Conservation (phyloP, 2,329 filamentous ascomycete species). For the Emergomyces orientalis region DNA sequence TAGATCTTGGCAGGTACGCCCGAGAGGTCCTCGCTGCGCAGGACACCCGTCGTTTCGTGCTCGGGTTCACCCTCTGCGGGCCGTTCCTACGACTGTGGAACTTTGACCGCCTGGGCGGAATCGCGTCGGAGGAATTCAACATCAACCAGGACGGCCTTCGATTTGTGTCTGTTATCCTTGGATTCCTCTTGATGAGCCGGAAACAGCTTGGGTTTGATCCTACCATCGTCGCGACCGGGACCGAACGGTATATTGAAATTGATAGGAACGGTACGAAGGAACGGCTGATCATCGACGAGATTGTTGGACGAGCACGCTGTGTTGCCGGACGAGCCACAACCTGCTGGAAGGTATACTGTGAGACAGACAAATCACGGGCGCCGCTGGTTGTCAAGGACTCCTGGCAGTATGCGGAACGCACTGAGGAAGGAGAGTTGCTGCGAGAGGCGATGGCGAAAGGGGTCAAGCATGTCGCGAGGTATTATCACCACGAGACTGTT, state of each 20-base stretch:
- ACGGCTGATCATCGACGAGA: constrained; percentile 33
- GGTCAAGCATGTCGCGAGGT: constrained; percentile 22
- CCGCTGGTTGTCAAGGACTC: constrained; percentile 41
- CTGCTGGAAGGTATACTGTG: constrained; percentile 37
- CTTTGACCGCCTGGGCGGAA: constrained; percentile 41
- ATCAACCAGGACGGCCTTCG: constrained; percentile 35
- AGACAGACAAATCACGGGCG: constrained; percentile 18
- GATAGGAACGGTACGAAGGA: constrained; percentile 23
- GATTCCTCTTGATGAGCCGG: constrained; percentile 28
- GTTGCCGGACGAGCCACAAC: constrained; percentile 35
- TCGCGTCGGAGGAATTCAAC: constrained; percentile 39
- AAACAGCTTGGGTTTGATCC: constrained; percentile 38
- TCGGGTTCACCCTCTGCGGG: constrained; percentile 42
- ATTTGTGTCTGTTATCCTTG: not conserved
- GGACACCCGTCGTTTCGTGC: constrained; percentile 36
- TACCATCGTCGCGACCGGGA: constrained; percentile 26
- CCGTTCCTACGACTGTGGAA: constrained; percentile 39
- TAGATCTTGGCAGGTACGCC: constrained; percentile 39
- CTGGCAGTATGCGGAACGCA: constrained; percentile 36
- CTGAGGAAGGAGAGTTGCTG: constrained; percentile 37
- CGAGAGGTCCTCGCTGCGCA: constrained; percentile 38
- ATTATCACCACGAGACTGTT: constrained; percentile 27
- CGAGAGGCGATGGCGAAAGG: constrained; percentile 28
- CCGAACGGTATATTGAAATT: not conserved
- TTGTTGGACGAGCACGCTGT: constrained; percentile 27